Base-by-base conservation (phyloP, 1,139 yeast species). In the Insectozyma bohioensis region DNA sequence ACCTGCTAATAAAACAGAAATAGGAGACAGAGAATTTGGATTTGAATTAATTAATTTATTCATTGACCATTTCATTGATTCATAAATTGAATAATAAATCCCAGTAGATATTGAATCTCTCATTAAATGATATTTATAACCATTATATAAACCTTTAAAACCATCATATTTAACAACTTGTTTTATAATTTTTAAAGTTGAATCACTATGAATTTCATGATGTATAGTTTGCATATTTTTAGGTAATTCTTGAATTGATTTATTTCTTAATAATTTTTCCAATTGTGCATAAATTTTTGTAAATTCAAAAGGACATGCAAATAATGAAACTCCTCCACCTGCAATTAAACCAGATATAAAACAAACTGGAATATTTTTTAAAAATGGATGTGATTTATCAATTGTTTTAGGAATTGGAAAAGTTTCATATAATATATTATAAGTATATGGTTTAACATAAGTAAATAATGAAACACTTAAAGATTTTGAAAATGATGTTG, bases 261-360 rank as follows among this genome's bases (percentile, higher is more conserved):
- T 55, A 35, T 34, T 42, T 41, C 67, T 67, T 28, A 74, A 70
- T 48, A 78, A 52, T 39, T 72, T 51, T 46, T 78, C 66, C 47
- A 86, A 74, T 54, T 87, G 95, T 25, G 92, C 83, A 41, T 83
- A 85, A 6, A 86, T 69, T 52, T 87, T 87, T 31, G 92, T 80
- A 54, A 85, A 78, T 54, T 86, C 96, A 53, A 86, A 86, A 0
- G 96, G 96, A 47, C 92, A 82, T 3, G 94, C 85, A 52, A 84
- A 75, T 4, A 76, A 33, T 2, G 88, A 72, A 10, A 83, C 80
- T 1, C 72, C 63, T 2, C 75, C 75, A 2, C 95, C 95, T 0
- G 94, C 78, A 1, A 76, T 43, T 5, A 72, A 59, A 1, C 95
- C 95, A 0, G 94, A 70, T 2, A 71, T 33, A 37, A 81, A 73